Evolutionary conservation across 78 protist genomes (phyloP), one percentile per base, ranked within the genome.

Genomic region (Dictyostelium citrinum): DNA sequence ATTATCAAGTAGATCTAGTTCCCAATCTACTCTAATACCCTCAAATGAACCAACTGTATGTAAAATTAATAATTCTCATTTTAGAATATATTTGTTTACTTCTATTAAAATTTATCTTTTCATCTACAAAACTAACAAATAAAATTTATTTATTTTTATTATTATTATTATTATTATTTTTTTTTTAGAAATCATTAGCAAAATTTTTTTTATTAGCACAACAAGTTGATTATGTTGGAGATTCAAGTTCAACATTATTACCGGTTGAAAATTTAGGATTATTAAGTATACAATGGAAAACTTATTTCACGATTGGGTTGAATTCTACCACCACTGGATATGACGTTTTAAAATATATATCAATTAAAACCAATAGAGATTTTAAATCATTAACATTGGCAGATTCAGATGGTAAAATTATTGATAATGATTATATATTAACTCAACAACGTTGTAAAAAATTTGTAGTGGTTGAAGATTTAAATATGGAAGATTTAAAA

Each of bases 201-300:
- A 88, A 88, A 43, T 78, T 88, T 79, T 88, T 77, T 78, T 46
- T 88, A 17, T 78, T 76, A 61, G 93, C 93, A 49, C 93, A 88
- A 46, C 93, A 88, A 67, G 27, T 88, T 39, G 93, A 88, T 37
- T 88, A 78, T 88, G 93, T 61, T 41, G 85, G 93, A 1, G 58
- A 33, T 49, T 64, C 74, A 33, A 16, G 68, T 37, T 43, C 43
- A 11, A 33, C 71, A 33, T 22, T 79, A 35, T 64, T 88, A 39
- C 93, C 93, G 24, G 49, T 79, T 29, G 93, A 88, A 46, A 88
- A n/a, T 58, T 78, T 88, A 16, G 61, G 86, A 12, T 29, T 88
- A 31, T 46, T 88, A 29, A 78, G 58, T 35, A 83, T 88, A 33
- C 93, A 88, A 79, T 88, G 93, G 93, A 88, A 83, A 45, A 88